phyloP scores from a whole-genome alignment of 345 rosid genomes.

The Eucalyptus grandis region DNA sequence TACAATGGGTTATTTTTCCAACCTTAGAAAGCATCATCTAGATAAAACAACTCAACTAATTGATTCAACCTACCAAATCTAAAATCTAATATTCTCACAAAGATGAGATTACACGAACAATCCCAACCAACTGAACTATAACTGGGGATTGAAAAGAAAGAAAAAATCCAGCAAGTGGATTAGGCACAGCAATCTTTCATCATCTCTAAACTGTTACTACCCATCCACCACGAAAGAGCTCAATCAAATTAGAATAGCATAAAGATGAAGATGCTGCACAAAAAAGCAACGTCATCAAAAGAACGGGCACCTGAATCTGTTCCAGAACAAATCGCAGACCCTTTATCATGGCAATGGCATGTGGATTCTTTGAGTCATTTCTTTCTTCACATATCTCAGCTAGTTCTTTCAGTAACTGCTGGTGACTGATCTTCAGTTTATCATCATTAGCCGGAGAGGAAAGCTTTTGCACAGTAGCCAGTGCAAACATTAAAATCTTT shows the following conservation, averaged over 20 bases:
- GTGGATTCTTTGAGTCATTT: constrained; percentile 29
- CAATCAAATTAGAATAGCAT: not conserved
- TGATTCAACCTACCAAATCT: not conserved
- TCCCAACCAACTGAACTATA: not conserved
- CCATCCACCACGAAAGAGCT: not conserved
- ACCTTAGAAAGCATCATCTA: not conserved
- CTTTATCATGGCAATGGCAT: constrained; percentile 50
- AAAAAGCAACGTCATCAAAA: not conserved
- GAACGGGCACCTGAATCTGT: constrained; percentile 63
- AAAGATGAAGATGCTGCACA: not conserved
- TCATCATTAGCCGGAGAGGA: constrained; percentile 63
- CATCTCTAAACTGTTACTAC: not conserved
- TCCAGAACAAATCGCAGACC: constrained; percentile 79
- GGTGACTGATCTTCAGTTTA: constrained; percentile 38
- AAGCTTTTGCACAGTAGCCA: constrained; percentile 68
- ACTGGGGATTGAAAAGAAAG: not conserved
- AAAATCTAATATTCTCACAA: not conserved
- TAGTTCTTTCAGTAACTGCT: constrained; percentile 48
- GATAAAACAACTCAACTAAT: not conserved
- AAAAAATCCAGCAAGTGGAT: not conserved
- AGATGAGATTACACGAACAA: not conserved
- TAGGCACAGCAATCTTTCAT: not conserved
- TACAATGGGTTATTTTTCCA: not conserved
- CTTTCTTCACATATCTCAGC: constrained; percentile 35
- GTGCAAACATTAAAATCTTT: constrained; percentile 65